Conservation (phyloP, 306 rosid species). For the Castanea crenata region DNA sequence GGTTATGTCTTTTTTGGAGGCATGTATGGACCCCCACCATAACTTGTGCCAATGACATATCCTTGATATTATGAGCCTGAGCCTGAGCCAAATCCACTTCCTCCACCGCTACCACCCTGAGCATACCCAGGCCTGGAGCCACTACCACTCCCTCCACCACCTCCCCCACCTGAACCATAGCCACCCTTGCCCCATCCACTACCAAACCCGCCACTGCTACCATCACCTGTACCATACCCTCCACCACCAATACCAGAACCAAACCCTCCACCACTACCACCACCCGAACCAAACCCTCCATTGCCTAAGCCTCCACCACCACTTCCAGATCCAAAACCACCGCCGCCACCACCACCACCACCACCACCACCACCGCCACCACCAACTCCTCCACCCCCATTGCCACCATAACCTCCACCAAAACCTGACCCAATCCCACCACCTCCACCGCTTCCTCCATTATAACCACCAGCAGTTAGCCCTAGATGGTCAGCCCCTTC, state of each 20-base stretch:
- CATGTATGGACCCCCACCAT: not conserved
- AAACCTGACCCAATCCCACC: slow-evolving; percentile 2
- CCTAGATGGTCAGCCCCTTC: not conserved
- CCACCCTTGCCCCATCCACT: slow-evolving; percentile 21
- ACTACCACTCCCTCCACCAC: not conserved
- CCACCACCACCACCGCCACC: slow-evolving; percentile 26
- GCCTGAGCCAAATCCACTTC: slow-evolving; percentile 1
- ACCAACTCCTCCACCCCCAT: slow-evolving; percentile 29
- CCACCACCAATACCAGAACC: no score
- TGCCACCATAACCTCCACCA: slow-evolving; percentile 16
- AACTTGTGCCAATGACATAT: no score
- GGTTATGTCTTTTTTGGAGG: not conserved
- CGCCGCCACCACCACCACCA: slow-evolving; percentile 19
- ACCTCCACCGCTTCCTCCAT: slow-evolving; percentile 19
- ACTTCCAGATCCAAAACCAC: slow-evolving; percentile 8
- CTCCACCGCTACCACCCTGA: slow-evolving; percentile 4
- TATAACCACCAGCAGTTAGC: slow-evolving; percentile 28
- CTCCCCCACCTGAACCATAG: not conserved
- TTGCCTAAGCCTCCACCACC: slow-evolving; percentile 21
- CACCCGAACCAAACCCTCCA: slow-evolving; percentile 21
- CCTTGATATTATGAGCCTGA: not conserved
- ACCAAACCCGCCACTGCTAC: slow-evolving; percentile 10
- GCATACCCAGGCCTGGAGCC: not conserved
- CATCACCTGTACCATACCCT: no score
- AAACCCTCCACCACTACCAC: not conserved